A percentile compares a stretch with the other conserved stretches of the same genome.
These are phyloP conservation scores for Fusarium sp. DNA, from an alignment of 2,329 filamentous ascomycete genomes.

Conservation along the genomic window DNA sequence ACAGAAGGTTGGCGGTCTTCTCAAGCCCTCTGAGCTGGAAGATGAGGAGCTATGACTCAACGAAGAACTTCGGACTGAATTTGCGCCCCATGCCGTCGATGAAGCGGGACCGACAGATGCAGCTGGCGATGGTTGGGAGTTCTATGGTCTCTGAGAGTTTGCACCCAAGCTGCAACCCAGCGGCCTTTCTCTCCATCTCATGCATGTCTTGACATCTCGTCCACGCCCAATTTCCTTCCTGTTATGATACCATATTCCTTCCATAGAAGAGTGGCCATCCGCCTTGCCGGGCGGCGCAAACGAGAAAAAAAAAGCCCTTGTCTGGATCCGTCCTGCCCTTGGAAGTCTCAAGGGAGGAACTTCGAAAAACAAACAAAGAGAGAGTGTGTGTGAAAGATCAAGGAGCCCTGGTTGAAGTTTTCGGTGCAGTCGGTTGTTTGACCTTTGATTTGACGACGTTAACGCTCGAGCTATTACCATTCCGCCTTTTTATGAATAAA, in stretches of 20 bases:
- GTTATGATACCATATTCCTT: constrained; percentile 45
- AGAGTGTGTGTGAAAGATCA: constrained; percentile 4
- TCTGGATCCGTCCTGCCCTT: constrained; percentile 10
- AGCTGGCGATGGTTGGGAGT: constrained; percentile 67
- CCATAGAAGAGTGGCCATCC: constrained; percentile 40
- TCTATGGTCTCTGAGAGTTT: constrained; percentile 64
- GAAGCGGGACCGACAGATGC: constrained; percentile 39
- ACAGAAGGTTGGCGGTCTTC: constrained; percentile 91
- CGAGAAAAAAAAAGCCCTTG: constrained; percentile 3
- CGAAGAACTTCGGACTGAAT: constrained; percentile 71
- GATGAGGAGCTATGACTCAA: constrained; percentile 90
- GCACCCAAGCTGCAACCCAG: not conserved
- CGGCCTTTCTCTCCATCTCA: not conserved
- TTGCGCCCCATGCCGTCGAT: constrained; percentile 51
- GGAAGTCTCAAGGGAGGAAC: constrained; percentile 8
- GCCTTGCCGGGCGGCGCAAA: constrained; percentile 21
- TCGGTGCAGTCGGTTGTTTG: not conserved
- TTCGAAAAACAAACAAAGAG: not conserved
- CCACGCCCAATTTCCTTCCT: constrained; percentile 40
- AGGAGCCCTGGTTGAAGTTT: constrained; percentile 17
- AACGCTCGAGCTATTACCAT: not conserved
- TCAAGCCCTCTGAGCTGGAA: constrained; percentile 97
- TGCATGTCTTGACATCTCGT: constrained; percentile 10
- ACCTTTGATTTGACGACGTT: not conserved
- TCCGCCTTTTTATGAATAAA: constrained; percentile 27